These are phyloP conservation scores for Malbranchea cinnamomea DNA, from an alignment of 2,329 filamentous ascomycete genomes.

Conservation along the genomic window DNA sequence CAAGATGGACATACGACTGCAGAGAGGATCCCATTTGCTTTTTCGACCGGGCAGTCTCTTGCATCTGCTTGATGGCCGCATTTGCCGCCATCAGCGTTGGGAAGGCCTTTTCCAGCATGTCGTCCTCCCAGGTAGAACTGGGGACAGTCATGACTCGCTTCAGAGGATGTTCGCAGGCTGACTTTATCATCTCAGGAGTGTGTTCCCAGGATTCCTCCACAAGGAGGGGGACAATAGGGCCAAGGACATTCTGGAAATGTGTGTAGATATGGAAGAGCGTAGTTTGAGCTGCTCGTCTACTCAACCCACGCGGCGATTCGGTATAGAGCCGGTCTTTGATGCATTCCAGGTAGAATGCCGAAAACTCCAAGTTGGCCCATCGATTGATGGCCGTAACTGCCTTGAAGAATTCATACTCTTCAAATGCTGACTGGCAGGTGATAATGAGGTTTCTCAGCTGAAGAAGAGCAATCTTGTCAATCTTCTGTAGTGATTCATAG, in stretches of 20 bases:
- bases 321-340: constrained; percentile 89
- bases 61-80: constrained; percentile 54
- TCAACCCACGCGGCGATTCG: constrained; percentile 49
- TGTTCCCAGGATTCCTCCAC: constrained; percentile 76
- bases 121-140: constrained; percentile 24
- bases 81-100: constrained; percentile 36
- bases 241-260: constrained; percentile 62
- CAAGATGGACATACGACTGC: constrained; percentile 50
- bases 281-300: constrained; percentile 42
- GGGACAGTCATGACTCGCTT: constrained; percentile 22
- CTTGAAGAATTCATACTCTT: constrained; percentile 68
- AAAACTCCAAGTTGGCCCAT: constrained; percentile 72
- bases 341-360: constrained; percentile 85
- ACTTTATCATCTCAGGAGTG: constrained; percentile 49
- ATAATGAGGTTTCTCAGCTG: constrained; percentile 54
- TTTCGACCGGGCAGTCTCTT: constrained; percentile 56
- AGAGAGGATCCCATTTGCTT: constrained; percentile 70
- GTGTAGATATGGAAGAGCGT: constrained; percentile 49
- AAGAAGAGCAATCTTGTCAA: constrained; percentile 62
- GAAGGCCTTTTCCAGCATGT: constrained; percentile 33
- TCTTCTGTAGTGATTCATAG: constrained; percentile 38
- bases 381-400: constrained; percentile 58
- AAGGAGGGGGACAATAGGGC: constrained; percentile 65
- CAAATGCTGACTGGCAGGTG: constrained; percentile 50
- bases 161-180: constrained; percentile 32